Evolutionary conservation across 75 land plant species (phyloP), one percentile per base, ranked within the genome.

Genomic region (Picea sitchensis): DNA sequence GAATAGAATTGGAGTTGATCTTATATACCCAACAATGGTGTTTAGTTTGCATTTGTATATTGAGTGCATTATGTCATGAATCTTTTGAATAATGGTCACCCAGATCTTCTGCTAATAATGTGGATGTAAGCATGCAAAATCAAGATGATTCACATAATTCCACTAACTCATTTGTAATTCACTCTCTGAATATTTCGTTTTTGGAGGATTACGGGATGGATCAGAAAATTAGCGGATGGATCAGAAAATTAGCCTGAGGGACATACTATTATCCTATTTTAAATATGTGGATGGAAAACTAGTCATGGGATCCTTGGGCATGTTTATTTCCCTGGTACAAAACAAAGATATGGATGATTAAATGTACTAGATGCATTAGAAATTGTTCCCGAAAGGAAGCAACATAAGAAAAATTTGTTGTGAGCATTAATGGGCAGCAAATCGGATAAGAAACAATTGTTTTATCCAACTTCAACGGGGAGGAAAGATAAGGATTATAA

Each of bases 341-440:
- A 38, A 38, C 3, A 38, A 2, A 38, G 3, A 38, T 3, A 3
- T 36, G 2, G 38, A 36, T 2, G 38, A 36, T 36, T 36, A n/a
- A n/a, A 1, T 36, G 38, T 36, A 36, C 1, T 36, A 36, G 38
- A 36, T 36, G 38, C 38, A 36, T 36, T 41, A 36, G 38, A 2
- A 36, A 36, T 36, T 36, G 2, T 36, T 1, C 38, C 38, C 38
- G 2, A 36, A 36, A 36, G 38, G 38, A 36, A 36, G 38, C 38
- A 36, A 36, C 38, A 36, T 36, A 36, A 36, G 2, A 1, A 36
- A 36, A 0, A 0, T 18, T 31, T 41, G 23, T 62, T n/a, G 99
- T 90, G 94, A 96, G 87, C 90, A 77, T 84, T 94, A 85, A 92
- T 96, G 79, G 99, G 99, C 71, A 94, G 88, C 80, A 88, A 79